Conservation (phyloP, 768 basidiomycete species). For the Rhodotorula sphaerocarpa region DNA sequence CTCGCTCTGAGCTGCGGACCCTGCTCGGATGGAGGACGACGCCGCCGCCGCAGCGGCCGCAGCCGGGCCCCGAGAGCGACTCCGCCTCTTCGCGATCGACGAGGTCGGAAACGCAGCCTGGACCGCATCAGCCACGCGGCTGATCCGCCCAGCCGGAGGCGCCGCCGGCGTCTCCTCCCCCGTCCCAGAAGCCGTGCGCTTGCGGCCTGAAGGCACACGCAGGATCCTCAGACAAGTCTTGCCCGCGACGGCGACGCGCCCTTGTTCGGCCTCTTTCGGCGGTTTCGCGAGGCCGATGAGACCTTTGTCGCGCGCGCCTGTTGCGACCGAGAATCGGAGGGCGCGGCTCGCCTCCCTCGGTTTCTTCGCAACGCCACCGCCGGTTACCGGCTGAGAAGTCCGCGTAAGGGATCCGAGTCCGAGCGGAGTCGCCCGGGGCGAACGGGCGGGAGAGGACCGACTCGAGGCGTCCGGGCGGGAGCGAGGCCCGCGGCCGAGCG, state of each 20-base stretch:
- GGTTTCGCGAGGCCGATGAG: constrained; percentile 32
- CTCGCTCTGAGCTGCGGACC: no score
- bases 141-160: background rate
- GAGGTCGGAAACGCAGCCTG: constrained; percentile 2
- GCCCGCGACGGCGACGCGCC: constrained; percentile 29
- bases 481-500: no score
- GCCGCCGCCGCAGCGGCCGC: background rate
- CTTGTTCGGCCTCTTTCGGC: constrained; percentile 4
- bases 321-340: constrained; percentile 11
- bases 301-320: constrained; percentile 14
- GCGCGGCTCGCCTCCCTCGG: constrained; percentile 13
- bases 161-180: no score
- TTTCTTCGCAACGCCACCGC: constrained; percentile 23
- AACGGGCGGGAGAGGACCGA: background rate
- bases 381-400: constrained; percentile 3
- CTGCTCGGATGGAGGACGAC: background rate
- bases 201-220: no score
- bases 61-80: constrained; percentile 16
- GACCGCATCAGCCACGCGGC: background rate
- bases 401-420: background rate
- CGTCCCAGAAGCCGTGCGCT: no score
- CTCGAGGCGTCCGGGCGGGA: background rate
- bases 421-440: no score
- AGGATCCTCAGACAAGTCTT: constrained; percentile 29
- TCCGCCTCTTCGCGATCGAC: constrained; percentile 23